These are phyloP conservation scores for Monilinia vaccinii-corymbosi DNA, from an alignment of 2,329 filamentous ascomycete genomes.

Conservation along the genomic window DNA sequence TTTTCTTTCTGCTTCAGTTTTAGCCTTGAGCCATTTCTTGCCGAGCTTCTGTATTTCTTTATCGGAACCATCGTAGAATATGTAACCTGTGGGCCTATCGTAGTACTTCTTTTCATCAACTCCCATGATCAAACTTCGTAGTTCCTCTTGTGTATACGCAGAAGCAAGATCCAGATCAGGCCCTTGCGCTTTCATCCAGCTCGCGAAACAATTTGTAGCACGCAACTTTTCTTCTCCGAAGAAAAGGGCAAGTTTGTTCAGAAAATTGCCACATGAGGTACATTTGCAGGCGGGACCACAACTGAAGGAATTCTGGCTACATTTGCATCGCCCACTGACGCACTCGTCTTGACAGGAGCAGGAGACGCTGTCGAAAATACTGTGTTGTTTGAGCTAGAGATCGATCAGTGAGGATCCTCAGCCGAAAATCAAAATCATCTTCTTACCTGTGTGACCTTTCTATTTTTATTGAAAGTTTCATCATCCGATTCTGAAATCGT, in stretches of 20 bases:
- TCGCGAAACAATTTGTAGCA: conserved; percentile 2
- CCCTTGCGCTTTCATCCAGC: background rate
- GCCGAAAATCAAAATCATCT: background rate
- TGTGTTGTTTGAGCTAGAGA: background rate
- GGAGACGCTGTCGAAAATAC: background rate
- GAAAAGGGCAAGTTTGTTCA: background rate
- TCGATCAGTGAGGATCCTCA: background rate
- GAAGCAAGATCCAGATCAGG: background rate
- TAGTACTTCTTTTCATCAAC: conserved; percentile 1
- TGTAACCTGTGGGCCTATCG: background rate
- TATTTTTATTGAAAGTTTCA: background rate
- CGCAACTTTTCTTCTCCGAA: background rate
- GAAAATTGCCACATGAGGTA: background rate
- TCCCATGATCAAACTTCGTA: conserved; percentile 5
- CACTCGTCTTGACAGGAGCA: background rate
- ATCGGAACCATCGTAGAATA: background rate
- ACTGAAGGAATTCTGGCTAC: background rate
- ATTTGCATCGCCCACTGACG: background rate
- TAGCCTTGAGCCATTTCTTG: background rate
- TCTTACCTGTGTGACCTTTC: conserved; percentile 7
- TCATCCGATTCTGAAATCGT: background rate
- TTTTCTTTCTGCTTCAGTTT: background rate
- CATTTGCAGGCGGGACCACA: conserved; percentile 3
- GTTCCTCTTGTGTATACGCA: background rate
- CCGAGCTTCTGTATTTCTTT: background rate